phyloP scores from a whole-genome alignment of 2,329 filamentous ascomycete genomes.

The Colletotrichum australisinense region DNA sequence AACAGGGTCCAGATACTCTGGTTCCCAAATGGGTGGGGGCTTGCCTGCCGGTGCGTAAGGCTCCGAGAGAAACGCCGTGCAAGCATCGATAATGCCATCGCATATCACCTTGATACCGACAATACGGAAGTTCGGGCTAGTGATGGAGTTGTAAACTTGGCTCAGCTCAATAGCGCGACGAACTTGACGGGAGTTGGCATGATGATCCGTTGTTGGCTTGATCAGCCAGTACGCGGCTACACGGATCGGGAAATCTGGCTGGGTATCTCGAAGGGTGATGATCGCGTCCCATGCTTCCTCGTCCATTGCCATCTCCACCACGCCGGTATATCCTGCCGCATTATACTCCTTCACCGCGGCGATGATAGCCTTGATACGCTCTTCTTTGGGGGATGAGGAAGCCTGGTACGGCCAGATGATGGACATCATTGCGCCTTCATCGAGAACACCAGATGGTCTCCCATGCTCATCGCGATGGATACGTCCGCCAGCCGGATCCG shows the following conservation, averaged over 20 bases:
- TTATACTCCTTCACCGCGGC: conserved; percentile 53
- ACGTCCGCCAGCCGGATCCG: conserved; percentile 53
- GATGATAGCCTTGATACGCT: conserved; percentile 50
- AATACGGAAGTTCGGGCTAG: conserved; percentile 57
- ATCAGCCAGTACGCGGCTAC: conserved; percentile 59
- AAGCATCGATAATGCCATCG: conserved; percentile 74
- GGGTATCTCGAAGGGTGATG: conserved; percentile 32
- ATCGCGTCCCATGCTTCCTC: conserved; percentile 55
- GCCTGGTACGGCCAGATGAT: conserved; percentile 57
- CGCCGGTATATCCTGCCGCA: conserved; percentile 54
- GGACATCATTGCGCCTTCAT: conserved; percentile 52
- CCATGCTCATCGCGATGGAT: conserved; percentile 53
- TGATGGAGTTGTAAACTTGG: conserved; percentile 47
- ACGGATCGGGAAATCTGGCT: conserved; percentile 45
- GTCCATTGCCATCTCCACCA: conserved; percentile 62
- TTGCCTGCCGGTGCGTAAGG: conserved; percentile 65
- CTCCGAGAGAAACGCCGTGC: conserved; percentile 69
- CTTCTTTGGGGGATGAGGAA: conserved; percentile 46
- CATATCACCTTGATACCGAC: conserved; percentile 74
- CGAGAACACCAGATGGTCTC: conserved; percentile 52
- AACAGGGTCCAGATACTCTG: conserved; percentile 62
- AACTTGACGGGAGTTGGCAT: conserved; percentile 50
- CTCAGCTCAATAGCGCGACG: conserved; percentile 51
- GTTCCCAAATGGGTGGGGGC: conserved; percentile 66
- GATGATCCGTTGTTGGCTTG: conserved; percentile 45